Conservation (phyloP, 75 land plant genomes). For the Cupressus sempervirens region DNA sequence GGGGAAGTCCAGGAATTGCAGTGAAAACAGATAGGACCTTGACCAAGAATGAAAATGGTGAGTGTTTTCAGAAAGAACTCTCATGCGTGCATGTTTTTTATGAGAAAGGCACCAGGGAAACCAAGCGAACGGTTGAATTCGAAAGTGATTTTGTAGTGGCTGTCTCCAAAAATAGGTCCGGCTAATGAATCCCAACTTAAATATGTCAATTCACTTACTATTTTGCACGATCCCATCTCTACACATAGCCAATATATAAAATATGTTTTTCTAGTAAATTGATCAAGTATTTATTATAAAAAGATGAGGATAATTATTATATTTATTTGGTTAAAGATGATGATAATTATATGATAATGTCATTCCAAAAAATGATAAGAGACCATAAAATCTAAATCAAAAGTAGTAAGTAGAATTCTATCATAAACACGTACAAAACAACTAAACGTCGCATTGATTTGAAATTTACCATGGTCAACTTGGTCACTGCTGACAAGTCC, state of each 20-base stretch:
- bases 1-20: constrained; percentile 92
- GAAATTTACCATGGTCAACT: neutral
- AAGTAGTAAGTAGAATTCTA: no score
- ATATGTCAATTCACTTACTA: neutral
- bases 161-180: neutral
- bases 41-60: constrained; percentile 20
- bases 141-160: neutral
- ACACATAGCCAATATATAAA: neutral
- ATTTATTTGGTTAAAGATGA: no score
- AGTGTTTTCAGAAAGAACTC: constrained; percentile 1
- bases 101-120: neutral
- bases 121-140: neutral
- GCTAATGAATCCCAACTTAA: neutral
- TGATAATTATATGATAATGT: no score
- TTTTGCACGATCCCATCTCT: neutral
- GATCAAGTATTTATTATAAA: no score
- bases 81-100: neutral
- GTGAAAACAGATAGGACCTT: constrained; percentile 38
- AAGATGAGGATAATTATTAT: no score
- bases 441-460: neutral
- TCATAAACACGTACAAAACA: no score
- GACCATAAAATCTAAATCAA: no score
- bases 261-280: no score
- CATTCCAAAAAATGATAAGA: no score
- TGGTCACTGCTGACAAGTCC: neutral